A percentile compares a stretch with the other conserved stretches of the same genome.
Evolutionary conservation across 106 monocot genomes (phyloP).

Genomic region (Amphibolis antarctica): DNA sequence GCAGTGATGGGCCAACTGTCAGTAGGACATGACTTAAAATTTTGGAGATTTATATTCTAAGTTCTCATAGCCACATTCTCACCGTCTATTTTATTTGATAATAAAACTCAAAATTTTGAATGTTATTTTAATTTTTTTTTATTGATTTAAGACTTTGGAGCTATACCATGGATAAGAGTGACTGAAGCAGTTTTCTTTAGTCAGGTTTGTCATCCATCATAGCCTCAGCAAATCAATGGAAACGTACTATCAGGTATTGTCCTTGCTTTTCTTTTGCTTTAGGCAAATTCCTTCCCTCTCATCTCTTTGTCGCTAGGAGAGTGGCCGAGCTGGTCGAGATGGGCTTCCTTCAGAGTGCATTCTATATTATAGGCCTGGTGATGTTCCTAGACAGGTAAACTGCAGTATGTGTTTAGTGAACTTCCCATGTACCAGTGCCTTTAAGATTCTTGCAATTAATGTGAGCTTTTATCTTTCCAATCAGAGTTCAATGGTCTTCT

Average conservation of each 20-base stretch:
- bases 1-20: too few species aligned
- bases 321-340: constrained; percentile 98
- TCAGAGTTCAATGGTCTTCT: constrained; percentile 99
- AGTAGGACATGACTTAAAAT: too few species aligned
- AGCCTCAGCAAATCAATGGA: constrained; percentile 99
- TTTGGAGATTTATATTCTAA: too few species aligned
- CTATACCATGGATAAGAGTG: not conserved
- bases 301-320: constrained; percentile 43
- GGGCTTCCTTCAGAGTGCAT: constrained; percentile 96
- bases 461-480: not conserved
- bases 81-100: too few species aligned
- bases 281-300: not conserved
- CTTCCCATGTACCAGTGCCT: not conserved
- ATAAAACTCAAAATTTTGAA: too few species aligned
- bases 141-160: too few species aligned
- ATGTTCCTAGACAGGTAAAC: constrained; percentile 77
- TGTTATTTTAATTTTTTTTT: too few species aligned
- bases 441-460: not conserved
- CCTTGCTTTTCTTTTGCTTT: not conserved
- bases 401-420: not conserved
- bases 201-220: constrained; percentile 99
- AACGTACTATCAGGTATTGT: constrained; percentile 92
- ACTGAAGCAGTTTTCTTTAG: constrained; percentile 32
- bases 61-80: too few species aligned
- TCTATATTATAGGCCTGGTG: constrained; percentile 83